A percentile compares a stretch with the other conserved stretches of the same genome.
Conservation (phyloP, 2,329 filamentous ascomycete species). For the Penicillium sclerotigenum region DNA sequence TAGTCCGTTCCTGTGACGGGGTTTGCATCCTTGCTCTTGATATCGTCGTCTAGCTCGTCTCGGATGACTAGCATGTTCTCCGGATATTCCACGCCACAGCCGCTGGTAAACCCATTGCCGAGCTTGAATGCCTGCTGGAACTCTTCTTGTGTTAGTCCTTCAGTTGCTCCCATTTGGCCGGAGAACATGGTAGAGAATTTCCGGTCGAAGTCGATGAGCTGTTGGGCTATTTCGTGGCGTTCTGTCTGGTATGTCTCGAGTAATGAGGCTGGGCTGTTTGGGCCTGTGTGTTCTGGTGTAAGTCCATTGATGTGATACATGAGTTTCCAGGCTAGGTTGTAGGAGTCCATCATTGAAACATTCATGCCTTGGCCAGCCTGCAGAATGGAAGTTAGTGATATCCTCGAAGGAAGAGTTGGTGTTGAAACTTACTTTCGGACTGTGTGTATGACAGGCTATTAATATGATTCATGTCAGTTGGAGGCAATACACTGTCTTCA, state of each 20-base stretch:
- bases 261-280: constrained; percentile 16
- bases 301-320: constrained; percentile 36
- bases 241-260: constrained; percentile 39
- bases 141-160: constrained; percentile 31
- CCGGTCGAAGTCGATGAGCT: constrained; percentile 41
- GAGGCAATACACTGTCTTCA: neutral
- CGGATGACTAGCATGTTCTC: constrained; percentile 29
- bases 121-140: constrained; percentile 35
- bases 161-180: constrained; percentile 29
- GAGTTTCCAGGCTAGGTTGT: constrained; percentile 44
- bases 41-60: neutral
- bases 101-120: constrained; percentile 38
- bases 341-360: constrained; percentile 64
- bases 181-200: constrained; percentile 39
- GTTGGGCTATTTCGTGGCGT: constrained; percentile 35
- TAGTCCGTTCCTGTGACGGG: constrained; percentile 33
- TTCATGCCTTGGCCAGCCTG: constrained; percentile 75
- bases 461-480: neutral
- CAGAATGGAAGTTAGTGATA: neutral
- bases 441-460: constrained; percentile 70
- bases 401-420: neutral
- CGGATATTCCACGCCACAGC: constrained; percentile 38
- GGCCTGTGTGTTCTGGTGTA: constrained; percentile 18
- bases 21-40: neutral
- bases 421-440: constrained; percentile 53